Percentiles rank a stretch among this genome's conserved stretches.
Conservation (phyloP, 2,329 filamentous ascomycete species). For the Aspergillus caelatus region DNA sequence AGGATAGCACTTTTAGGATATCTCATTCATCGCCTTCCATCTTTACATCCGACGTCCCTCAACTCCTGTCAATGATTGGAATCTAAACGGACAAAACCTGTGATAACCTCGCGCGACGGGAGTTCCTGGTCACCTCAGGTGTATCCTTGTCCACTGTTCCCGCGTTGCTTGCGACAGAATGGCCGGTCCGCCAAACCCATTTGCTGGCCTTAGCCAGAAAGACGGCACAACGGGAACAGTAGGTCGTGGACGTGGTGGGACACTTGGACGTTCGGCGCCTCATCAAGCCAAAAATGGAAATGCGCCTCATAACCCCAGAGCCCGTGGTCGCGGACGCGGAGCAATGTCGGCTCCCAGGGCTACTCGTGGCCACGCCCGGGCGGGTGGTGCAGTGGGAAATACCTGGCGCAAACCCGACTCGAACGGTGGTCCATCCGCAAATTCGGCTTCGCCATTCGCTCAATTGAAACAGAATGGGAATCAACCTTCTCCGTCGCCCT, state of each 20-base stretch:
- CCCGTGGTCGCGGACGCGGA: slow-evolving; percentile 27
- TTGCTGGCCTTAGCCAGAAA: slow-evolving; percentile 30
- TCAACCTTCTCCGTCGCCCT: slow-evolving; percentile 17
- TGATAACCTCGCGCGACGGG: background rate
- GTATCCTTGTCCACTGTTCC: slow-evolving; percentile 21
- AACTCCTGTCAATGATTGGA: background rate
- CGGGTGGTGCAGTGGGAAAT: slow-evolving; percentile 15
- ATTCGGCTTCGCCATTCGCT: slow-evolving; percentile 28
- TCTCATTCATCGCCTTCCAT: slow-evolving; percentile 8
- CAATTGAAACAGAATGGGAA: slow-evolving; percentile 23
- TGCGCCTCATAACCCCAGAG: slow-evolving; percentile 18
- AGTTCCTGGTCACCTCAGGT: background rate
- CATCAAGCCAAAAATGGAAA: slow-evolving; percentile 23
- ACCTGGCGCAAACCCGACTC: slow-evolving; percentile 24
- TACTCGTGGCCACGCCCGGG: slow-evolving; percentile 25
- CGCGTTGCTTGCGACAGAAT: slow-evolving; percentile 32
- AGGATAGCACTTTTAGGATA: slow-evolving; percentile 20
- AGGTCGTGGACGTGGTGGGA: slow-evolving; percentile 31
- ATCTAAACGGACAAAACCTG: background rate
- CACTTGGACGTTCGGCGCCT: slow-evolving; percentile 16
- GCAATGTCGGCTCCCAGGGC: slow-evolving; percentile 14
- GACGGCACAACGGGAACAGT: slow-evolving; percentile 26
- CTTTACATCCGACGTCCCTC: slow-evolving; percentile 1
- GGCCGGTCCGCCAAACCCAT: slow-evolving; percentile 35
- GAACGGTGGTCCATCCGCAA: slow-evolving; percentile 6